Evolutionary conservation across 2,329 filamentous ascomycete species (phyloP), one percentile per base, ranked within the genome.

Genomic region (Pseudopithomyces chartarum): DNA sequence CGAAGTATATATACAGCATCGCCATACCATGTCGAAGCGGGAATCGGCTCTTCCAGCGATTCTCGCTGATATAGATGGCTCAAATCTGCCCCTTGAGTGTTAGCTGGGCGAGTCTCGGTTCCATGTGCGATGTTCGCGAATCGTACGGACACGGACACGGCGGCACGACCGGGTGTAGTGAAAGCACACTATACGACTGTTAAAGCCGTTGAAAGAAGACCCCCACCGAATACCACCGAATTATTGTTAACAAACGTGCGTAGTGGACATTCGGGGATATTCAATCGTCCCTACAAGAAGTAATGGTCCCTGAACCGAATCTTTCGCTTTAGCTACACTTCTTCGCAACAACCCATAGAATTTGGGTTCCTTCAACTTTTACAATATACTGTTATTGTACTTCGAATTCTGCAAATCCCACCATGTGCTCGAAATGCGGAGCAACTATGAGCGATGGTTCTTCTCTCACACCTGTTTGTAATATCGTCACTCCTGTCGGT

Each of bases 401-500:
- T n/a, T n/a, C 34, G 34, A 36, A n/a, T 11, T 36, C 15, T 13
- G 3, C 34, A 36, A n/a, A n/a, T 13, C 34, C 11, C n/a, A 40
- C 8, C 8, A 40, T 40, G 38, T 5, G 6, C n/a, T 15, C 15
- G 38, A 40, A 40, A 40, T 6, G 4, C 38, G 38, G 15, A 7
- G 3, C 3, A 17, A 34, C 29, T 5, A 45, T 45, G 29, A 11
- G 19, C 46, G 26, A 17, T 5, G 23, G 6, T 13, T 33, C 23
- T 17, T 26, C 32, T 38, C 48, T 53, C 19, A 52, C 15, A 12
- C 59, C 63, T 17, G 36, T 57, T 29, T 66, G 61, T 55, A 64
- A 67, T 45, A 80, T 83, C 42, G 60, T 82, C 2, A 79, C 81
- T 0, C 80, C 81, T 0, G 76, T 81, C 13, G 81, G 78, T 29